Base-by-base conservation (phyloP, 805 yeast genomes). In the Jamesozyma lodderae region DNA sequence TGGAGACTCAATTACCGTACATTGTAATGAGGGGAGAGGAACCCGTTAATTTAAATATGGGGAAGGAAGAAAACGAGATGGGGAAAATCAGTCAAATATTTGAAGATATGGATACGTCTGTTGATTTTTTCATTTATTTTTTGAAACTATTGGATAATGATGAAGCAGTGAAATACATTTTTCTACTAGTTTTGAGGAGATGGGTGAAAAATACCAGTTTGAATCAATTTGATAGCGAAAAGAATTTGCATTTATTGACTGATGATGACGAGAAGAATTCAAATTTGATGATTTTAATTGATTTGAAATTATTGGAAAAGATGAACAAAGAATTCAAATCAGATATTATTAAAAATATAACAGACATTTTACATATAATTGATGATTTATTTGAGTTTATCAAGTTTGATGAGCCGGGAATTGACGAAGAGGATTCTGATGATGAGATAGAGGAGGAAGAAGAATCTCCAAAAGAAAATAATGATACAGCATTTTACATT, bases 231-330 rank as follows among this genome's bases (percentile, higher is more conserved):
- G 29, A 14, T 4, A 7, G 7, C 21, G 14, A 16, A 6, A 7
- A 21, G 4, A 31, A 21, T 8, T 6, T 11, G 7, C 28, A 22
- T 10, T 18, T n/a, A 14, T 17, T 33, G 11, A 6, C 23, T 11
- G 41, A 34, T 5, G 26, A 21, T 19, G 31, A 35, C 4, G 35
- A 36, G 11, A 21, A 17, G 7, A 26, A 64, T 4, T 68, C 70
- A 42, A 80, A 84, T n/a, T 69, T 75, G 37, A 47, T 69, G 6
- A 65, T 73, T 38, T 60, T 83, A 26, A 60, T 76, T 6, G 80
- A 81, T 50, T 62, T 85, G 41, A 72, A 79, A 42, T 52, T 85
- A 9, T 57, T 88, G 36, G 92, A 86, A 51, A 58, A 62, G 23
- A 60, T 84, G 24, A 74, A 78, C 18, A 69, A 70, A 4, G 64